Base-by-base conservation (phyloP, 306 rosid genomes). In the Sophora flavescens region DNA sequence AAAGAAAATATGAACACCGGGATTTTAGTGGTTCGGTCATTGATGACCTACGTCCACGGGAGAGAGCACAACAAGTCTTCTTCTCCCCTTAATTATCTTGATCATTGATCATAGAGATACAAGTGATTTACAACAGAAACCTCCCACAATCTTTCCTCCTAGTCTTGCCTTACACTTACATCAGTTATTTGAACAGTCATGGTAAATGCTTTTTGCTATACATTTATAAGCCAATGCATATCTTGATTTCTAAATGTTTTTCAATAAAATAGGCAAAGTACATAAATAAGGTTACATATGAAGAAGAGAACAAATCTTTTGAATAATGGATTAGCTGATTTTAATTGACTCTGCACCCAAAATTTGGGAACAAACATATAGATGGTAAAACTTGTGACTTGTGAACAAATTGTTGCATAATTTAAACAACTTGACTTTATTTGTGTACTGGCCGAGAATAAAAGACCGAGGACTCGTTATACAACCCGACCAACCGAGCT, bases 401-500 rank as follows among this genome's bases (percentile, higher is more conserved):
- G 53, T 58, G 70, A 33, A 26, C 44, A 50, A 39, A 4, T 61
- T 52, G 14, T 39, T 60, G 69, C 71, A n/a, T 61, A 11, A 38
- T 68, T 57, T 17, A 3, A 48, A 50, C 17, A 59, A 64, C 65
- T 22, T 22, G 82, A 15, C 22, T 50, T 18, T 36, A 41, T 62
- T 57, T 45, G 16, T 70, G 71, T n/a, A n/a, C n/a, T n/a, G n/a
- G n/a, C n/a, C n/a, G n/a, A n/a, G n/a, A n/a, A n/a, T n/a, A n/a
- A n/a, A n/a, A n/a, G n/a, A n/a, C n/a, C n/a, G n/a, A n/a, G n/a
- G n/a, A n/a, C n/a, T n/a, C n/a, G n/a, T n/a, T n/a, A n/a, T n/a
- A n/a, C n/a, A n/a, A n/a, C n/a, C n/a, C n/a, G n/a, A n/a, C n/a
- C n/a, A n/a, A n/a, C n/a, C n/a, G n/a, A n/a, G n/a, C n/a, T n/a